These are phyloP conservation scores for Ceraceosorus bombacis DNA, from an alignment of 1,284 basidiomycete genomes.

Conservation along the genomic window DNA sequence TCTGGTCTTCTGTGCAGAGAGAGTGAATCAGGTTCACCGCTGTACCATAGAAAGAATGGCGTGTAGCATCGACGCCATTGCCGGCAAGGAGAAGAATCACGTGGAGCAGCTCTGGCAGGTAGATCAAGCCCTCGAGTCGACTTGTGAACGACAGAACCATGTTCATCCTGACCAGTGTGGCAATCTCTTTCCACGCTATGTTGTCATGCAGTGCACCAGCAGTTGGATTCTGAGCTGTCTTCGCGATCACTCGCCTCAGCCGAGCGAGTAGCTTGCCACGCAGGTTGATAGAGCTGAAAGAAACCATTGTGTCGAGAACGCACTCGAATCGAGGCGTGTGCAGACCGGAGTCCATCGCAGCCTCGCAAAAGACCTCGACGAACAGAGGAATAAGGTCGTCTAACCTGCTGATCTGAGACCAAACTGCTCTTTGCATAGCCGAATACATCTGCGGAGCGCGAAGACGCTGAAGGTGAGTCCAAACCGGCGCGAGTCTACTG, in stretches of 20 bases:
- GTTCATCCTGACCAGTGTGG: constrained; percentile 42
- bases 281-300: constrained; percentile 40
- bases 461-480: too few relatives aligned
- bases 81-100: constrained; percentile 39
- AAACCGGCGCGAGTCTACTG: too few relatives aligned
- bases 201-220: constrained; percentile 36
- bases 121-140: constrained; percentile 35
- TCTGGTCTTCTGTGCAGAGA: constrained; percentile 38
- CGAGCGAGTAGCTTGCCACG: constrained; percentile 41
- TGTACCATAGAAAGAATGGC: constrained; percentile 34
- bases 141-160: constrained; percentile 43
- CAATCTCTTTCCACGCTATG: constrained; percentile 43
- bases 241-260: constrained; percentile 36
- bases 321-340: constrained; percentile 40
- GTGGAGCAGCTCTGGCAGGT: constrained; percentile 39
- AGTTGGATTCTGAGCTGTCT: constrained; percentile 37
- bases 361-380: constrained; percentile 40
- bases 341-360: constrained; percentile 42
- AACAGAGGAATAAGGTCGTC: constrained; percentile 40
- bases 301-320: constrained; percentile 45
- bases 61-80: constrained; percentile 37
- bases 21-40: constrained; percentile 44
- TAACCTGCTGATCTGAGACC: constrained; percentile 41
- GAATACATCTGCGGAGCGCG: constrained; percentile 24
- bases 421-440: constrained; percentile 42